These are phyloP conservation scores for Amanita pseudoporphyria DNA, from an alignment of 768 basidiomycete species.

Conservation along the genomic window DNA sequence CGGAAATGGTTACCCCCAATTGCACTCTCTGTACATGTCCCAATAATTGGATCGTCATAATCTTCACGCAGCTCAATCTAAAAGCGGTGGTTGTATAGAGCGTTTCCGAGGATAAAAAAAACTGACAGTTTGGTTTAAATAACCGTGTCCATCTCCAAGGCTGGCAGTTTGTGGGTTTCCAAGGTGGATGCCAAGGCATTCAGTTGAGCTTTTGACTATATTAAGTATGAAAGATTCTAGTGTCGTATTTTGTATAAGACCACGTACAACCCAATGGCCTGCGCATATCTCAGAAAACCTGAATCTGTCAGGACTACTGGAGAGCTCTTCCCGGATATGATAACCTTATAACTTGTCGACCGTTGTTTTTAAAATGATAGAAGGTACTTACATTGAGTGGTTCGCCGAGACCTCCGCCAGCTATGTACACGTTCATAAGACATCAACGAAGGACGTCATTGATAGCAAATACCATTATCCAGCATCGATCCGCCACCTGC, in stretches of 20 bases:
- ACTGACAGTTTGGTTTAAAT: conserved; percentile 38
- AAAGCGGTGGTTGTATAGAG: conserved; percentile 18
- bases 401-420: conserved; percentile 42
- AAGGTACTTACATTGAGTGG: conserved; percentile 59
- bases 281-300: conserved; percentile 51
- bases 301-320: conserved; percentile 42
- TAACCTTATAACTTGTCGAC: conserved; percentile 27
- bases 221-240: neutral
- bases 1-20: conserved; percentile 77
- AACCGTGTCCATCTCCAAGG: conserved; percentile 72
- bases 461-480: conserved; percentile 31
- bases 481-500: conserved; percentile 54
- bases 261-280: conserved; percentile 53
- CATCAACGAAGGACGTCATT: neutral
- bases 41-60: conserved; percentile 49
- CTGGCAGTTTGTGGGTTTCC: conserved; percentile 62
- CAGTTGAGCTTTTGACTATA: conserved; percentile 21
- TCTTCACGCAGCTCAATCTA: conserved; percentile 69
- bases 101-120: conserved; percentile 9
- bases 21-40: conserved; percentile 72
- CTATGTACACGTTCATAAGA: conserved; percentile 10
- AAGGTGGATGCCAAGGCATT: conserved; percentile 67
- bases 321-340: conserved; percentile 58
- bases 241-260: neutral
- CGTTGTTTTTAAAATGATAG: conserved; percentile 13